A percentile compares a stretch with the other conserved stretches of the same genome.
Conservation (phyloP, 2,329 filamentous ascomycete species). For the Fusarium solani-melongenae region DNA sequence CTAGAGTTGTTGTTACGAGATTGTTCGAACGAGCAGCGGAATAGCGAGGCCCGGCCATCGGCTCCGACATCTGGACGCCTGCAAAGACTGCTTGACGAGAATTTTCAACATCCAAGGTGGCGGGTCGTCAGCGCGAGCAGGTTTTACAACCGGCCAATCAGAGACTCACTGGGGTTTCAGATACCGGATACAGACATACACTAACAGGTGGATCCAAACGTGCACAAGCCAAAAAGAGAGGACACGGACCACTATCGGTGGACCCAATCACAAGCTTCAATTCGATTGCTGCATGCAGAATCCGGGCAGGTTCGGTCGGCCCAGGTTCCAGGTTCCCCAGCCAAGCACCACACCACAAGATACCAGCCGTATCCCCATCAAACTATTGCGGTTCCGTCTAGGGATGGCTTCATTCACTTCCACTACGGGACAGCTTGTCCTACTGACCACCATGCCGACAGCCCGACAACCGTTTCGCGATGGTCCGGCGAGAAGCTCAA, state of each 20-base stretch:
- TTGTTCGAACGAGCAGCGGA: neutral
- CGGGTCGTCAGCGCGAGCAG: conserved; percentile 12
- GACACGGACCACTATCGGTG: conserved; percentile 26
- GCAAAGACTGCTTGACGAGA: conserved; percentile 16
- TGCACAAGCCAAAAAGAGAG: conserved; percentile 27
- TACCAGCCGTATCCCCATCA: conserved; percentile 15
- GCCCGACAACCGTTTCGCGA: conserved; percentile 27
- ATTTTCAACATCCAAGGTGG: conserved; percentile 38
- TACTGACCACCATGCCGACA: conserved; percentile 33
- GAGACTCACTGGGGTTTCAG: no score
- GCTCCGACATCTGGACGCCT: conserved; percentile 27
- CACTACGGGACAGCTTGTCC: conserved; percentile 4
- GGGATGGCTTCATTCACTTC: conserved; percentile 24
- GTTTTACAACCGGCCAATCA: no score
- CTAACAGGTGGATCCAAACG: conserved; percentile 21
- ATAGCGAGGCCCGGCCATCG: conserved; percentile 36
- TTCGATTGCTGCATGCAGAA: conserved; percentile 40
- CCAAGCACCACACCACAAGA: neutral
- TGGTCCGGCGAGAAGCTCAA: conserved; percentile 7
- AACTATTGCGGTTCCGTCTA: conserved; percentile 6
- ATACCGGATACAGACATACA: conserved; percentile 36
- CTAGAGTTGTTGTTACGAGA: conserved; percentile 37
- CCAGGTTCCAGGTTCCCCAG: conserved; percentile 21
- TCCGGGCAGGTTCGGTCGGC: conserved; percentile 11
- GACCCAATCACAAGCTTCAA: conserved; percentile 36